Evolutionary conservation across 2,329 filamentous ascomycete genomes (phyloP).

Genomic region (Lanzia echinophila): DNA sequence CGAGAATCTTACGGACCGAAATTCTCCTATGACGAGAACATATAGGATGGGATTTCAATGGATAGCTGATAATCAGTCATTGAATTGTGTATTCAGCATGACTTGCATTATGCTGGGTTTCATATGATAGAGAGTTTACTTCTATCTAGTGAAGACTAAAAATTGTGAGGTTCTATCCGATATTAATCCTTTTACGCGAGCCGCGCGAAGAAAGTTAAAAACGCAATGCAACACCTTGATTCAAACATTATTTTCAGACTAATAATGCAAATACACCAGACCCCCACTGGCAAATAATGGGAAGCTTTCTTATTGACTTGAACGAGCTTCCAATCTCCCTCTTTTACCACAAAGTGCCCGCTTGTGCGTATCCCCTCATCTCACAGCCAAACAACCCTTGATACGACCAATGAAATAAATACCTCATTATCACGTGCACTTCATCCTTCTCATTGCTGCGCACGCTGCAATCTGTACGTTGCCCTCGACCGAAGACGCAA

Average conservation of each 20-base stretch:
- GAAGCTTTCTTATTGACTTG: background rate
- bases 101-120: background rate
- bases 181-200: background rate
- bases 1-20: constrained; percentile 1
- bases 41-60: background rate
- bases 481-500: background rate
- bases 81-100: background rate
- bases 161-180: too few species aligned
- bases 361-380: background rate
- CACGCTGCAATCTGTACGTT: background rate
- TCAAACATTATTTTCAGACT: background rate
- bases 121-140: background rate
- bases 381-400: background rate
- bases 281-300: background rate
- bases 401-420: constrained; percentile 9
- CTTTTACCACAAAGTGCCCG: background rate
- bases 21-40: background rate
- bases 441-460: background rate
- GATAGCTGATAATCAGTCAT: background rate
- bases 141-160: background rate
- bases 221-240: too few species aligned
- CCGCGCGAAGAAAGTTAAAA: too few species aligned
- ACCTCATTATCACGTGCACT: constrained; percentile 4
- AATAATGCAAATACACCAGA: constrained; percentile 6
- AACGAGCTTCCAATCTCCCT: background rate